Base-by-base conservation (phyloP, 441 rosid genomes). In the Cnidoscolus chayamansa region DNA sequence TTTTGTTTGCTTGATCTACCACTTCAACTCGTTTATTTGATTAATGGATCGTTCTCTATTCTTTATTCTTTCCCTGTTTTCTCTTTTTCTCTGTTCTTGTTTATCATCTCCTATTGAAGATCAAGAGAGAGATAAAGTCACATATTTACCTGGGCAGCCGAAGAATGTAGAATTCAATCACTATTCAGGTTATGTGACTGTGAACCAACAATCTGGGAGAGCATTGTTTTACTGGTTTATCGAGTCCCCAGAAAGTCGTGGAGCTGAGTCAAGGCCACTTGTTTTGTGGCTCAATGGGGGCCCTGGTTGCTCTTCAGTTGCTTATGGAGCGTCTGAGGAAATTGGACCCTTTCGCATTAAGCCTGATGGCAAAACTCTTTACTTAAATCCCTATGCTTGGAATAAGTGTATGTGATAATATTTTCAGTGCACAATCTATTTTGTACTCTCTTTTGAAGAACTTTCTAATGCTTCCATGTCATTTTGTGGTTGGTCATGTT, bases 241-340 rank as follows among this genome's bases (percentile, higher is more conserved):
- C 31, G 99, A 95, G 91, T 83, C 98, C 17, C 94, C 98, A 1
- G 77, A 72, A 32, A 84, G 77, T 68, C 85, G 86, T 57, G 61
- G 43, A 45, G 87, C 99, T 0, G 87, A 85, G 68, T 76, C 84
- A 32, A 87, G 90, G 68, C 98, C 97, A n/a, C 96, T 94, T 43
- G 85, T 92, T 49, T 80, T 95, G 75, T 93, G 99, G 98, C 96
- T 93, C 66, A 95, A 75, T 63, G 99, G 99, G 16, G 99, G 99
- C 2, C 99, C 97, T 78, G 98, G 99, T 73, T 95, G 99, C 84
- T 92, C 98, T 40, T 94, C 98, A 56, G 79, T 95, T 51, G 98
- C 94, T 40, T 92, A 73, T 67, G 99, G 98, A 40, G 89, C 92
- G 16, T 85, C 96, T 37, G 98, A 95, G 74, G 99, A 95, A 79